Evolutionary conservation across 257 asterid genomes (phyloP).

Genomic region (Salvia hispanica): DNA sequence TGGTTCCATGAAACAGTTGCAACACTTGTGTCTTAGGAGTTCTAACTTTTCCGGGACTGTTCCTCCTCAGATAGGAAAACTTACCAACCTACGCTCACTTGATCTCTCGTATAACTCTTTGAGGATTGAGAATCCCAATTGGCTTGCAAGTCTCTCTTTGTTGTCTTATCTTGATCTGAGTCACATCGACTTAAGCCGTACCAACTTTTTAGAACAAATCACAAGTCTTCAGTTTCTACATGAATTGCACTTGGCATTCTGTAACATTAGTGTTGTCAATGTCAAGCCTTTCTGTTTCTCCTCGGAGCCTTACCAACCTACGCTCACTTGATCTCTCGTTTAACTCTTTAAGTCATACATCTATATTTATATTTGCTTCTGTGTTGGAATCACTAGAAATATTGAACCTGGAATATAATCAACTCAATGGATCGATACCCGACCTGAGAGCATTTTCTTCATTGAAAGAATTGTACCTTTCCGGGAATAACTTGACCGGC

Average conservation of each 20-base stretch:
- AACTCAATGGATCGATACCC: neutral
- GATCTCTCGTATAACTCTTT: neutral
- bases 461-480: neutral
- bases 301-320: no score
- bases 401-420: neutral
- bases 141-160: constrained; percentile 28
- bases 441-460: neutral
- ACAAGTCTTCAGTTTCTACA: constrained; percentile 10
- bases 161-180: constrained; percentile 13
- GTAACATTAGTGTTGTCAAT: neutral
- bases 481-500: neutral
- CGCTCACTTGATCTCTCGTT: no score
- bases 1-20: constrained; percentile 15
- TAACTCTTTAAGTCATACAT: neutral
- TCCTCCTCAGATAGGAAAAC: constrained; percentile 30
- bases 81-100: constrained; percentile 20
- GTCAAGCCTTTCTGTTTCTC: no score
- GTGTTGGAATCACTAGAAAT: neutral
- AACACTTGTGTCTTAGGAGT: neutral
- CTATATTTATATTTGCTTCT: no score
- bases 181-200: neutral
- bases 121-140: neutral
- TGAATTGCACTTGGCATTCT: neutral
- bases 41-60: constrained; percentile 19
- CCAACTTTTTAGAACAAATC: constrained; percentile 8